Percentiles rank a stretch among this genome's conserved stretches.
These are phyloP conservation scores for Effrenium voratum DNA, from an alignment of 73 alveolate genomes.

Conservation along the genomic window DNA sequence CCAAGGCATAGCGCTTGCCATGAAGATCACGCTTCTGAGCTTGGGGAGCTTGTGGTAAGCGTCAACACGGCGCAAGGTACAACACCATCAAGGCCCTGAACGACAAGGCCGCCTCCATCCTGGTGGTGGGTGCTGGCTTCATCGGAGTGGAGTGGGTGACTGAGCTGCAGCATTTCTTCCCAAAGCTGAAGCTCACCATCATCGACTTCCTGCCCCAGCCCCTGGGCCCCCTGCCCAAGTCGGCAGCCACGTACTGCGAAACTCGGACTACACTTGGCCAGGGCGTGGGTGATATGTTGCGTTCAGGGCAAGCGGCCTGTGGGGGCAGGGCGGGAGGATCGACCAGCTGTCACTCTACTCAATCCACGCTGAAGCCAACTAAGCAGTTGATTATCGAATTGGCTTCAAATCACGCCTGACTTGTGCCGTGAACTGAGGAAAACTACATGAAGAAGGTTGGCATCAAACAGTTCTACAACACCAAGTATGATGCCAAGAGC, in stretches of 20 bases:
- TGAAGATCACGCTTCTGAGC: too few species aligned
- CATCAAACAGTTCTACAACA: constrained; percentile 94
- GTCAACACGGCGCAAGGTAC: too few species aligned
- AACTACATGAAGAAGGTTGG: constrained; percentile 82
- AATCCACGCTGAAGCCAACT: background rate
- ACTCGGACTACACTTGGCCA: too few species aligned
- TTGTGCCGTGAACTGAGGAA: background rate
- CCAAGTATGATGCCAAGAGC: constrained; percentile 89
- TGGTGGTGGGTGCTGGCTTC: constrained; percentile 94
- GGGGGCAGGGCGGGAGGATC: background rate
- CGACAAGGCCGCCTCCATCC: constrained; percentile 55
- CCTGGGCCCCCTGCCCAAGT: constrained; percentile 84
- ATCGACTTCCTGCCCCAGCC: constrained; percentile 93
- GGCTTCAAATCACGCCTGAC: background rate
- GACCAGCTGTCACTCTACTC: background rate
- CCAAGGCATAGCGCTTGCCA: too few species aligned
- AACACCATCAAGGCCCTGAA: constrained; percentile 69
- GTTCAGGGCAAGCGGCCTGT: too few species aligned
- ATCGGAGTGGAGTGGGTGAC: constrained; percentile 94
- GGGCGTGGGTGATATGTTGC: too few species aligned
- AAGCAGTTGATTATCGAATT: background rate
- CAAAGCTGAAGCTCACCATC: constrained; percentile 79
- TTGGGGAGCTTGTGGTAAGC: too few species aligned
- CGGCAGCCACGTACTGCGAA: constrained; percentile 86
- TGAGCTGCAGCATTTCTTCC: constrained; percentile 91